Evolutionary conservation across 2,329 filamentous ascomycete genomes (phyloP), one percentile per base, ranked within the genome.

Genomic region (Ophiocordyceps camponoti-saundersi): DNA sequence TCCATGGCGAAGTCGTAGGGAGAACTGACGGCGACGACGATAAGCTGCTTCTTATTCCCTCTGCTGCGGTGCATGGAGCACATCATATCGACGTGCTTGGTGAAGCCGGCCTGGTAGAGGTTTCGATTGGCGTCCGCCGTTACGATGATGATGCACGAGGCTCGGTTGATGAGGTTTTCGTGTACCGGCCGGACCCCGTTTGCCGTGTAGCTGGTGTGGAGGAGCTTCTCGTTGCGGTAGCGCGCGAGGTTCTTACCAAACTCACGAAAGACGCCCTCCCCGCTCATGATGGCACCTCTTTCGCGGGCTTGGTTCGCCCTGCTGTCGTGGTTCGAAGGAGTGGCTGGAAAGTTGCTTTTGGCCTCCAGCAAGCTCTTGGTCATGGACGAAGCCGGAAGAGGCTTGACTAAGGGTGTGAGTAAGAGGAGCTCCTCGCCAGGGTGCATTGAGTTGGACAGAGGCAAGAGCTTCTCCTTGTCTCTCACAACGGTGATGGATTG

Each of bases 1-100:
- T 96, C 90, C 75, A 90, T 88, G 42, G 87, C 88, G 60, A 96
- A 96, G 61, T 96, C 90, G 61, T 95, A 96, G 0, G 90, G 90
- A 1, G 89, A 95, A 63, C 88, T 95, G 53, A 94, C 89, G 1
- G 90, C 85, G 8, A 95, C 83, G 3, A 95, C 90, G 22, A 95
- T 80, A 36, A 95, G 67, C 1, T 89, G 85, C 64, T 94, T 95
- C 61, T 92, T 85, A 58, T 88, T 84, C 2, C 84, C 84, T 15
- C 75, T 76, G 7, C 81, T 79, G 7, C 79, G 77, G 48, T 87
- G 73, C 77, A 88, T 83, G 21, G 85, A 86, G 64, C 89, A 95
- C 65, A 95, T 90, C 82, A 94, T 92, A 13, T 89, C 83, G 10
- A 95, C 85, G 53, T 96, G 90, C 60, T 95, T 96, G 2, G 90